Conservation (phyloP, 495 filamentous ascomycete genomes). For the Physcia stellaris region DNA sequence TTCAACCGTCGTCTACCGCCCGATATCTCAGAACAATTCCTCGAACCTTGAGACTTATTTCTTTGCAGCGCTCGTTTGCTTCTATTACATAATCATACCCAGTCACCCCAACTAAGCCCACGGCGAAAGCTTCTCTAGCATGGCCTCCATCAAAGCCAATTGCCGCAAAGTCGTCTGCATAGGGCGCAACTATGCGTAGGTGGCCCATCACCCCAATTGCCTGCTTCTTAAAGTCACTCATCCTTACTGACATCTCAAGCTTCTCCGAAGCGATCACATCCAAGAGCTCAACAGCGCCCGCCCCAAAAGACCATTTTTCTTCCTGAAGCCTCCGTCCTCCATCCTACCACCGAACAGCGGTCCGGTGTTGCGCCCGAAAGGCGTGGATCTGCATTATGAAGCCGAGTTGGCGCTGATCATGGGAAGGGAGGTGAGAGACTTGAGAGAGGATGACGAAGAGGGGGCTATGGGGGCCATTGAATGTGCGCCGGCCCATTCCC, state of each 20-base stretch:
- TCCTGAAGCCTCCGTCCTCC: constrained; percentile 81
- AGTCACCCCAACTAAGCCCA: too few relatives aligned
- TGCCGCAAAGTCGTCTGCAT: constrained; percentile 91
- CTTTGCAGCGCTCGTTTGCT: too few relatives aligned
- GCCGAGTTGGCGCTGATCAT: constrained; percentile 86
- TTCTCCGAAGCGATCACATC: constrained; percentile 65
- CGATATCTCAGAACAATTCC: too few relatives aligned
- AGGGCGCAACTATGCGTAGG: constrained; percentile 92
- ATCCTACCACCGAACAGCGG: constrained; percentile 66
- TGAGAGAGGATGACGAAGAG: constrained; percentile 48
- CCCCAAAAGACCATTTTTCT: constrained; percentile 95
- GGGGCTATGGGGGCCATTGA: constrained; percentile 34
- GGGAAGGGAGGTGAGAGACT: constrained; percentile 59
- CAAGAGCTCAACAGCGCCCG: constrained; percentile 74
- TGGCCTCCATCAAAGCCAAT: constrained; percentile 47
- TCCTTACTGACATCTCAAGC: not conserved
- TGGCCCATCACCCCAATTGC: constrained; percentile 10
- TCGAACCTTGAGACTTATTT: too few relatives aligned
- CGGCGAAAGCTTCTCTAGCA: constrained; percentile 8
- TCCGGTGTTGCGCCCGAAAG: constrained; percentile 69
- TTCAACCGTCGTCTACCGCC: too few relatives aligned
- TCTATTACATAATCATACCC: too few relatives aligned
- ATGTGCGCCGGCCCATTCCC: too few relatives aligned
- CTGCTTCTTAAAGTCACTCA: not conserved
- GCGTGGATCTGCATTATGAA: constrained; percentile 83